Evolutionary conservation across 1,284 basidiomycete genomes (phyloP).

Genomic region (Sporisorium reilianum): DNA sequence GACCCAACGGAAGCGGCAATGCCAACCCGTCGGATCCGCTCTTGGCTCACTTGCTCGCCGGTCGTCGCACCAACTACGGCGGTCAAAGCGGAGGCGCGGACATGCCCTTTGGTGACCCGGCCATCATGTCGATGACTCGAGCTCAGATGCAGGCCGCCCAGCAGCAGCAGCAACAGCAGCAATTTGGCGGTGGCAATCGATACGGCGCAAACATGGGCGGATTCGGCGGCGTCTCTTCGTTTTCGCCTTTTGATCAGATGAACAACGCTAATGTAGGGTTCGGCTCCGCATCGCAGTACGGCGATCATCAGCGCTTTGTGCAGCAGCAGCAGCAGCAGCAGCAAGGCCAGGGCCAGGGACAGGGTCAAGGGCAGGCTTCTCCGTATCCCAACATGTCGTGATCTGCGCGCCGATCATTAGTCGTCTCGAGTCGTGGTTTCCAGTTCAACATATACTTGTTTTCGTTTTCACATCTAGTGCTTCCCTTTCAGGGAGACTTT

Average conservation of each 20-base stretch:
- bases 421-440: slow-evolving; percentile 8
- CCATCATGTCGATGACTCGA: slow-evolving; percentile 61
- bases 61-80: slow-evolving; percentile 34
- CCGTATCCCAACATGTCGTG: slow-evolving; percentile 38
- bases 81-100: slow-evolving; percentile 30
- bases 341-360: slow-evolving; percentile 21
- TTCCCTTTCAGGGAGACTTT: not conserved
- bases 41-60: slow-evolving; percentile 64
- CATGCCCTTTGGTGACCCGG: slow-evolving; percentile 55
- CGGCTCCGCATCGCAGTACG: slow-evolving; percentile 31
- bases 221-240: slow-evolving; percentile 29
- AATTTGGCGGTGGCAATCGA: slow-evolving; percentile 43
- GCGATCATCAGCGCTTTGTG: slow-evolving; percentile 43
- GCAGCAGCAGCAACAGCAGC: slow-evolving; percentile 52
- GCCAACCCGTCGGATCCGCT: slow-evolving; percentile 56
- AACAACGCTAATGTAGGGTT: slow-evolving; percentile 31
- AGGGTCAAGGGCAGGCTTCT: slow-evolving; percentile 31
- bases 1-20: slow-evolving; percentile 30
- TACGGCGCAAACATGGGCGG: slow-evolving; percentile 35
- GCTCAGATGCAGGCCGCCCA: slow-evolving; percentile 53
- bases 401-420: not conserved
- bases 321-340: slow-evolving; percentile 37
- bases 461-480: not conserved
- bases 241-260: slow-evolving; percentile 48
- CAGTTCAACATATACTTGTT: slow-evolving; percentile 7